Evolutionary conservation across 164 flowering plant genomes (phyloP).

Genomic region (Macadamia integrifolia): DNA sequence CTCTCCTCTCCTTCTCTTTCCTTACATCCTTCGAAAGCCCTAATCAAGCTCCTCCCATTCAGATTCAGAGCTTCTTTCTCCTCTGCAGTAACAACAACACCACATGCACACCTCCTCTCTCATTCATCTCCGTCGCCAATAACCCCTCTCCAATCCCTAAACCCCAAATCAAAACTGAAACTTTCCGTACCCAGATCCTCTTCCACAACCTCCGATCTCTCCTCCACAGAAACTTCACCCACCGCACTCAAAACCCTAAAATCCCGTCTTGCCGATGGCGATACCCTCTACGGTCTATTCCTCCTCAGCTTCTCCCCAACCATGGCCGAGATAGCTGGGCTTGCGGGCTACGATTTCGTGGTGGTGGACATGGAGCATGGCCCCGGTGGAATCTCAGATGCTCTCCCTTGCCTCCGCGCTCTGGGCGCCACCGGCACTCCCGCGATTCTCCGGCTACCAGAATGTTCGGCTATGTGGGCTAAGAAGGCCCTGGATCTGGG

Average conservation of each 20-base stretch:
- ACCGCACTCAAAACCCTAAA: conserved; percentile 37
- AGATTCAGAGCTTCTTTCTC: background rate
- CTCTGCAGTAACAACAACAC: background rate
- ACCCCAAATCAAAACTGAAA: conserved; percentile 6
- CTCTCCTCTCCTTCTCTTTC: background rate
- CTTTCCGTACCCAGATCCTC: conserved; percentile 11
- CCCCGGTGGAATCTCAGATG: conserved; percentile 66
- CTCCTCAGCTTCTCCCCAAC: conserved; percentile 83
- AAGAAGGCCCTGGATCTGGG: conserved; percentile 91
- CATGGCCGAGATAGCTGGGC: conserved; percentile 80
- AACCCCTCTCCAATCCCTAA: conserved; percentile 11
- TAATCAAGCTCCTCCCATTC: background rate
- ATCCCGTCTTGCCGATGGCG: conserved; percentile 63
- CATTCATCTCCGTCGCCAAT: background rate
- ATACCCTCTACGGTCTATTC: conserved; percentile 83
- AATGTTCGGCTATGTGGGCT: conserved; percentile 63
- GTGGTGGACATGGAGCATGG: conserved; percentile 96
- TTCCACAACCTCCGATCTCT: conserved; percentile 20
- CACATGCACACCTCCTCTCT: background rate
- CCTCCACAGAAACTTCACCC: conserved; percentile 8
- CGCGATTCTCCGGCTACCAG: conserved; percentile 75
- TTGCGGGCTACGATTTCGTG: conserved; percentile 82
- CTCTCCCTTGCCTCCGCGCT: conserved; percentile 67
- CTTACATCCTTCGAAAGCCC: background rate
- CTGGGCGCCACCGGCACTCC: conserved; percentile 61